A percentile compares a stretch with the other conserved stretches of the same genome.
phyloP scores from a whole-genome alignment of 75 land plant species.

The Larix kaempferi region DNA sequence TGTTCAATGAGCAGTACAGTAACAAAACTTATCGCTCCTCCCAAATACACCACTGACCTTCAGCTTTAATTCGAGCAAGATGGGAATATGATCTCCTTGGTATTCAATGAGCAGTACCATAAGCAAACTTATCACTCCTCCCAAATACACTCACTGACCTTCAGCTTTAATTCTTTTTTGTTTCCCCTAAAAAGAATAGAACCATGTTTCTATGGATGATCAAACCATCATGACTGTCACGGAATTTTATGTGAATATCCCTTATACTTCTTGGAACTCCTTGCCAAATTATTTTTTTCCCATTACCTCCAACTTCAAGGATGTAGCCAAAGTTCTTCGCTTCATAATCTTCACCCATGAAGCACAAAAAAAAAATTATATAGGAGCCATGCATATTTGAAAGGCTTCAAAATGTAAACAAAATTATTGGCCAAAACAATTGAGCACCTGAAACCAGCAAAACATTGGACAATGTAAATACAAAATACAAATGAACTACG shows the following conservation, averaged over 20 bases:
- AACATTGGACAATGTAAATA: background rate
- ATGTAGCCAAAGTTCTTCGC: slow-evolving; percentile 31
- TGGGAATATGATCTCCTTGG: no score
- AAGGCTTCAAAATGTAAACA: slow-evolving; percentile 33
- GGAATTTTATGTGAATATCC: slow-evolving; percentile 19
- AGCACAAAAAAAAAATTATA: no score
- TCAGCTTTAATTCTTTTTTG: slow-evolving; percentile 28
- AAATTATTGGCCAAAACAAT: slow-evolving; percentile 30
- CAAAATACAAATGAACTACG: background rate
- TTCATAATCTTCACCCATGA: slow-evolving; percentile 30
- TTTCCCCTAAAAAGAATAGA: slow-evolving; percentile 29
- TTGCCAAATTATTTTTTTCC: slow-evolving; percentile 27
- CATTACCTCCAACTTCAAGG: slow-evolving; percentile 23
- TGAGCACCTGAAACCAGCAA: slow-evolving; percentile 18
- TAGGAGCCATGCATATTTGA: slow-evolving; percentile 16
- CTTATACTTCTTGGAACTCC: slow-evolving; percentile 32
- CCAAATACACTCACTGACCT: no score
- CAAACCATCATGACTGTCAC: slow-evolving; percentile 31
- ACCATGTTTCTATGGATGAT: slow-evolving; percentile 33
- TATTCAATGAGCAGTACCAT: no score
- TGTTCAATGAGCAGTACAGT: background rate
- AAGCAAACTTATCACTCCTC: no score
- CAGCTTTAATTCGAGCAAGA: no score
- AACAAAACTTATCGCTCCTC: slow-evolving; percentile 12
- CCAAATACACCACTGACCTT: slow-evolving; percentile 28